phyloP scores from a whole-genome alignment of 495 filamentous ascomycete genomes.

The Entonaema liquescens region DNA sequence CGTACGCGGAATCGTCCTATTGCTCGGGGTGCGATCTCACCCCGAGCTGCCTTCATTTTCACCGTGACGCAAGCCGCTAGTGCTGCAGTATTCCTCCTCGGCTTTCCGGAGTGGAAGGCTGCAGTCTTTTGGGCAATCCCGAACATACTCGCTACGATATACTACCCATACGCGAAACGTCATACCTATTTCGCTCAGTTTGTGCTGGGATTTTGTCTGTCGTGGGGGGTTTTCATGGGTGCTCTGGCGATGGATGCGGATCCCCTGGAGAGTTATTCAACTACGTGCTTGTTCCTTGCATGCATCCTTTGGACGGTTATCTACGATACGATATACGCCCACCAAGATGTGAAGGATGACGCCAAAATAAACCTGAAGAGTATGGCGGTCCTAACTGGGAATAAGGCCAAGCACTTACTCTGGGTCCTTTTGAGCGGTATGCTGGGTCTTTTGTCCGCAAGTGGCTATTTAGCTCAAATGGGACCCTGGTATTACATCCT shows the following conservation, averaged over 20 bases:
- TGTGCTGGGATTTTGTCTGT: conserved; percentile 50
- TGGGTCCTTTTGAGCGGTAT: conserved; percentile 16
- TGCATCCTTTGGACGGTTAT: conserved; percentile 47
- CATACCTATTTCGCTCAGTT: conserved; percentile 50
- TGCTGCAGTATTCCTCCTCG: conserved; percentile 33
- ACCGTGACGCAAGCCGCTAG: conserved; percentile 29
- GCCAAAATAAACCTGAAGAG: conserved; percentile 48
- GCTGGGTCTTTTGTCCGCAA: conserved; percentile 2
- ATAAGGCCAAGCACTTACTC: conserved; percentile 31
- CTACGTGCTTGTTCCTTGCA: conserved; percentile 30
- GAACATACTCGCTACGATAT: conserved; percentile 37
- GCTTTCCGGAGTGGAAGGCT: conserved; percentile 10
- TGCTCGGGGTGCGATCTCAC: conserved; percentile 46
- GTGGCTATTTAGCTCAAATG: conserved; percentile 22
- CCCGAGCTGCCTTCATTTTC: conserved; percentile 45
- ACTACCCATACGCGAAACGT: conserved; percentile 53
- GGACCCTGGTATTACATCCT: conserved; percentile 25
- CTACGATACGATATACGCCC: conserved; percentile 58
- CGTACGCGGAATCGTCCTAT: conserved; percentile 49
- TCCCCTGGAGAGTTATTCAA: conserved; percentile 15
- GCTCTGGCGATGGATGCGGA: conserved; percentile 9
- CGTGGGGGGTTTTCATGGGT: conserved; percentile 44
- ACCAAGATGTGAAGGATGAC: conserved; percentile 56
- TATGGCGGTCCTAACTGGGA: conserved; percentile 46
- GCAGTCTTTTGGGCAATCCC: conserved; percentile 31